Base-by-base conservation (phyloP, 169 alveolate genomes). In the Haemoproteus tartakovskyi region DNA sequence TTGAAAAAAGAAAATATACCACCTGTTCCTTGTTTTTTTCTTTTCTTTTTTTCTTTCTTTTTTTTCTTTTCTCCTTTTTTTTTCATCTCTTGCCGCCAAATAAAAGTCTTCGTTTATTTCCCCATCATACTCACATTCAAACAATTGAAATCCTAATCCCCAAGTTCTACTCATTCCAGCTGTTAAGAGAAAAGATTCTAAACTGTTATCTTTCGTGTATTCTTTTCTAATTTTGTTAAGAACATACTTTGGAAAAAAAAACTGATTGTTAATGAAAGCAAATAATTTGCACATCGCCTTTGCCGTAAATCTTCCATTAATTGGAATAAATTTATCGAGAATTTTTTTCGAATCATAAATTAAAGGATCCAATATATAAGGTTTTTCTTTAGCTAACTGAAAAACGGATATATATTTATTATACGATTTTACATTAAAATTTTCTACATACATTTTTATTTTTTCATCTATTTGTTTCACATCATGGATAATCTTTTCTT, bases 111-210 rank as follows among this genome's bases (percentile, higher is more conserved):
- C 82, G 21, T 67, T 67, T 29, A 67, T 78, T 11, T 45, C 45
- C 0, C 38, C 85, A 21, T 30, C 12, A 22, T 67, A 67, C 30
- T 70, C 86, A 45, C 90, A 85, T 22, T 85, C 90, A 33, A 85
- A 57, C 4, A 85, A 43, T 61, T 85, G 90, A 56, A 79, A 79
- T 0, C 90, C 90, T 47, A 85, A 46, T 1, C 87, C 79, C 90
- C 90, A 85, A 26, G 40, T 85, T 61, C 90, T 63, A 26, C 85
- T 57, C 64, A 78, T 80, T 1, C 87, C 90, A n/a, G 61, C 79
- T 2, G 90, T 79, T 37, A 85, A 45, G 3, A 85, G 57, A 36
- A 79, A 26, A 33, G 88, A 78, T 33, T 85, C 87, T 11, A 85
- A 8, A 30, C 88, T 70, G 30, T 85, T 46, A 36, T 85, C 90